Evolutionary conservation across 2,329 filamentous ascomycete genomes (phyloP).

Genomic region (Aspergillus terreus): DNA sequence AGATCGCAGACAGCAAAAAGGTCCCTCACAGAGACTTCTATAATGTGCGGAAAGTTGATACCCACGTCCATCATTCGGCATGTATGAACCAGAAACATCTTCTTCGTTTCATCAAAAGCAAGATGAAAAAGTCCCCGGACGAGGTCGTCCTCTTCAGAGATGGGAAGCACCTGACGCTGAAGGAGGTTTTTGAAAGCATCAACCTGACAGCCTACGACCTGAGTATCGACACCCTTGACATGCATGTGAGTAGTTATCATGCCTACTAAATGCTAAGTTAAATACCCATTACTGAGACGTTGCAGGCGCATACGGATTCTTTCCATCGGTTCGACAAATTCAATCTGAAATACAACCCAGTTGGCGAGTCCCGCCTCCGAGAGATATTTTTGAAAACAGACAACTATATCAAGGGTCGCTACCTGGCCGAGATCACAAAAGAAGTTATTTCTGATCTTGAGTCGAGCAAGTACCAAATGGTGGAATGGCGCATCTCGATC

Average conservation of each 20-base stretch:
- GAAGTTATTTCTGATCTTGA: slow-evolving; percentile 97
- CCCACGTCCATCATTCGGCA: slow-evolving; percentile 96
- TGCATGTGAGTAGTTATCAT: slow-evolving; percentile 69
- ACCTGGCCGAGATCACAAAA: slow-evolving; percentile 94
- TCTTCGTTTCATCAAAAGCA: slow-evolving; percentile 97
- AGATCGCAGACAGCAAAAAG: slow-evolving; percentile 95
- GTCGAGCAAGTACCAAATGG: slow-evolving; percentile 99
- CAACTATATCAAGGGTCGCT: slow-evolving; percentile 93
- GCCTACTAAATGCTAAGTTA: background rate
- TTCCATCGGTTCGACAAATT: slow-evolving; percentile 99
- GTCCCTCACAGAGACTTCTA: slow-evolving; percentile 98
- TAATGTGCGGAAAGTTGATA: slow-evolving; percentile 97
- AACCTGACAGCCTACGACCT: slow-evolving; percentile 96
- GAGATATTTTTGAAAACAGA: slow-evolving; percentile 99
- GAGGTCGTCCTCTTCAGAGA: slow-evolving; percentile 91
- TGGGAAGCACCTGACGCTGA: slow-evolving; percentile 83
- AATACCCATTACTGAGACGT: slow-evolving; percentile 8
- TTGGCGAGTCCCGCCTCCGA: slow-evolving; percentile 88
- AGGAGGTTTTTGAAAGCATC: slow-evolving; percentile 95
- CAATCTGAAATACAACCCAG: slow-evolving; percentile 97
- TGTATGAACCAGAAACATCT: slow-evolving; percentile 99
- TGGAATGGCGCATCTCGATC: slow-evolving; percentile 97
- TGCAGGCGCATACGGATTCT: slow-evolving; percentile 85
- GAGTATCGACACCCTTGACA: slow-evolving; percentile 96
- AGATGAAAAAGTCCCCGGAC: slow-evolving; percentile 97